Conservation (phyloP, 805 yeast genomes). For the Suhomyces vadensis region DNA sequence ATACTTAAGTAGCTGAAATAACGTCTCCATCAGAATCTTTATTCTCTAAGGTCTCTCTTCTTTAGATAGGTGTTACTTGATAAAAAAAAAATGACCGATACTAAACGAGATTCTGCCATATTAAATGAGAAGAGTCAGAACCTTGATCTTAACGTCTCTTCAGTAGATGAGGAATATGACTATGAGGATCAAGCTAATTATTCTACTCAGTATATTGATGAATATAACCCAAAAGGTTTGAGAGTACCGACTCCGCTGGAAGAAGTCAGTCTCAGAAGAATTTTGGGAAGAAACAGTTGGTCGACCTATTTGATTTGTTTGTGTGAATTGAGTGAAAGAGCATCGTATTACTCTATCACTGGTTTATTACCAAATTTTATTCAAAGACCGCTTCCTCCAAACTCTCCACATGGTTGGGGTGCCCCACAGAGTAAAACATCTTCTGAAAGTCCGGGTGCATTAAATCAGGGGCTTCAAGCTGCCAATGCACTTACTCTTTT, state of each 20-base stretch:
- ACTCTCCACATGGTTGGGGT: constrained; percentile 49
- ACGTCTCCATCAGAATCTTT: too few species aligned
- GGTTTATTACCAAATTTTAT: constrained; percentile 50
- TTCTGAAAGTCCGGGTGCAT: constrained; percentile 50
- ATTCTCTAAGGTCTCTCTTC: not conserved
- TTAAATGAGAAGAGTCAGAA: not conserved
- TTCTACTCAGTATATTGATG: constrained; percentile 28
- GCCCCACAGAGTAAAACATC: constrained; percentile 29
- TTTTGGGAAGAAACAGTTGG: constrained; percentile 50
- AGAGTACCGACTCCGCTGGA: constrained; percentile 35
- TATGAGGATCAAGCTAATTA: constrained; percentile 19
- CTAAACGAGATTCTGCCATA: not conserved
- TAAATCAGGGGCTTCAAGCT: constrained; percentile 45
- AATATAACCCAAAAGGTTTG: constrained; percentile 39
- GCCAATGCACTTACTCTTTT: constrained; percentile 50
- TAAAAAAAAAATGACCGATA: not conserved
- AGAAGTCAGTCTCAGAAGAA: constrained; percentile 27
- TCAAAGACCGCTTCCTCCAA: constrained; percentile 52
- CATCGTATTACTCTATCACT: constrained; percentile 50
- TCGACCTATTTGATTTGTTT: constrained; percentile 50
- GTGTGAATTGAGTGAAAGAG: constrained; percentile 55
- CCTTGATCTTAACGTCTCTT: not conserved
- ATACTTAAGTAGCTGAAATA: too few species aligned
- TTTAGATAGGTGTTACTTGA: not conserved
- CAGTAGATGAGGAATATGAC: constrained; percentile 13